Evolutionary conservation across 192 early-diverging fungal genomes (phyloP).

Genomic region (Bifiguratus adelaidae): DNA sequence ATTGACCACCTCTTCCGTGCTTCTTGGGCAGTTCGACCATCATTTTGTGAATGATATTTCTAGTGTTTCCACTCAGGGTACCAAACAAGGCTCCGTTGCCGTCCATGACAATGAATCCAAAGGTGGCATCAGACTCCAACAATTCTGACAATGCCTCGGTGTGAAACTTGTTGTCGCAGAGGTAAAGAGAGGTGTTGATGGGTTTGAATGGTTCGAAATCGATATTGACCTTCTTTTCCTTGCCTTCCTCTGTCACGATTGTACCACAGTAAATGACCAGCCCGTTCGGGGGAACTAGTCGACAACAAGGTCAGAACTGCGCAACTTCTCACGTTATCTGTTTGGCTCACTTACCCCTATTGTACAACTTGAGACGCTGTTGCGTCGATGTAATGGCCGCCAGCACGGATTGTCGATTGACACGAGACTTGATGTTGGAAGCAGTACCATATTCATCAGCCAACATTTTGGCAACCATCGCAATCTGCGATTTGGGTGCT

Average conservation of each 20-base stretch:
- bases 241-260: conserved; percentile 95
- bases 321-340: too few species aligned
- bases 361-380: conserved; percentile 92
- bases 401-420: conserved; percentile 95
- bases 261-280: conserved; percentile 94
- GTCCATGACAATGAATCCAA: conserved; percentile 99
- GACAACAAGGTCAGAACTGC: too few species aligned
- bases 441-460: conserved; percentile 98
- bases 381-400: conserved; percentile 97
- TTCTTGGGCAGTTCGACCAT: conserved; percentile 98
- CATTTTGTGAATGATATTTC: conserved; percentile 90
- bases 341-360: conserved; percentile 42
- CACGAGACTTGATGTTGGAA: conserved; percentile 99
- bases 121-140: conserved; percentile 88
- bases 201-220: conserved; percentile 99
- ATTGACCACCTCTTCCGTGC: conserved; percentile 99
- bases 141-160: conserved; percentile 86
- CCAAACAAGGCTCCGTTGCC: conserved; percentile 97
- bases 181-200: conserved; percentile 96
- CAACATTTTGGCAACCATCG: conserved; percentile 83
- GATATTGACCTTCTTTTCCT: conserved; percentile 98
- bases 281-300: conserved; percentile 86
- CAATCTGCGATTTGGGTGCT: conserved; percentile 86
- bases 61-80: conserved; percentile 85
- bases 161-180: conserved; percentile 99